Evolutionary conservation across 805 yeast genomes (phyloP).

Genomic region (Myxozyma kluyveri): DNA sequence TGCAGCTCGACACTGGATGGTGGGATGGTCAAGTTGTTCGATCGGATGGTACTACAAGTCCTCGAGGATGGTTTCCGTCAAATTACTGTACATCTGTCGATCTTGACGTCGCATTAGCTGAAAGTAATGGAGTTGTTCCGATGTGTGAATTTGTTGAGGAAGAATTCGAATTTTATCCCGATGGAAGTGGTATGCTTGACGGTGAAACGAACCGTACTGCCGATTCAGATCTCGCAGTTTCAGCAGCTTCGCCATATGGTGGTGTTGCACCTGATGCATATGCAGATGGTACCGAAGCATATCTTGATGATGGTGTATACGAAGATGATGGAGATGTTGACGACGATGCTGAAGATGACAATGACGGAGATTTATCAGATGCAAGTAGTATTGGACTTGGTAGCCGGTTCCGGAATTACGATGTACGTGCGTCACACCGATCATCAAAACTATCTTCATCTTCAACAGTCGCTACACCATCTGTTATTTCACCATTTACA

Average conservation of each 20-base stretch:
- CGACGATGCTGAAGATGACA: conserved; percentile 3
- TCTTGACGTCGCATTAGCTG: conserved; percentile 4
- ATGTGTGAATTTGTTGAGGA: conserved; percentile 5
- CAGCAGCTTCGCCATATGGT: neutral
- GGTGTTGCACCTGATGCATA: neutral
- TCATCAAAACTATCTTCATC: neutral
- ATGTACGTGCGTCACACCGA: conserved; percentile 1
- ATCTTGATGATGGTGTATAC: too few species aligned
- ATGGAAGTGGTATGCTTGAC: neutral
- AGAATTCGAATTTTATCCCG: conserved; percentile 2
- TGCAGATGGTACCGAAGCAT: neutral
- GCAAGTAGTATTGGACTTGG: neutral
- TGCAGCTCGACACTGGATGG: conserved; percentile 45
- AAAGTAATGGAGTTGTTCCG: conserved; percentile 1
- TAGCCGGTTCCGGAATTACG: neutral
- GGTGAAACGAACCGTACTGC: neutral
- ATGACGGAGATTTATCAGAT: conserved; percentile 6
- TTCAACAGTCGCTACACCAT: neutral
- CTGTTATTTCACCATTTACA: neutral
- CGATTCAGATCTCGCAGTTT: neutral
- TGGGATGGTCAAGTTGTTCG: conserved; percentile 43
- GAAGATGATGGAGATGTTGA: conserved; percentile 2
- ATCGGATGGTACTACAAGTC: conserved; percentile 30
- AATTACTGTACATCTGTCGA: conserved; percentile 47
- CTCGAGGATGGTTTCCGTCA: conserved; percentile 46